A percentile compares a stretch with the other conserved stretches of the same genome.
Evolutionary conservation across 306 rosid species (phyloP).

Genomic region (Vachellia pachyceras): DNA sequence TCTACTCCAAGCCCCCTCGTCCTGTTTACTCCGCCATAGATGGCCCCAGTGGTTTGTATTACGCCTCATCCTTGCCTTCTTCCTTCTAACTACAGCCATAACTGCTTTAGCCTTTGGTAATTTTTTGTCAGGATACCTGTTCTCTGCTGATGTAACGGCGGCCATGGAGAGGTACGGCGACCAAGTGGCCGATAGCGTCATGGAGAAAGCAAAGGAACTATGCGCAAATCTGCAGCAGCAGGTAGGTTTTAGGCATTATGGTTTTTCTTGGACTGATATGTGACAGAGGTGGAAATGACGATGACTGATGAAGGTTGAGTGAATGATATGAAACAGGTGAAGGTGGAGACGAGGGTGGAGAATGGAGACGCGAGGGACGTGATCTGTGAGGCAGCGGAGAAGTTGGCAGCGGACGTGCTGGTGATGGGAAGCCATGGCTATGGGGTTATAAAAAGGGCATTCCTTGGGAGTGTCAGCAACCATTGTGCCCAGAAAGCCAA

Average conservation of each 20-base stretch:
- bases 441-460: constrained; percentile 88
- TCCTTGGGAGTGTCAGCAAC: constrained; percentile 93
- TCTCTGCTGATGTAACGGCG: constrained; percentile 61
- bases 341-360: constrained; percentile 69
- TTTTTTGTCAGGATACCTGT: constrained; percentile 61
- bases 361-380: constrained; percentile 86
- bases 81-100: no score
- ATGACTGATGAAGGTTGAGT: background rate
- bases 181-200: constrained; percentile 61
- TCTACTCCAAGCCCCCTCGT: constrained; percentile 70
- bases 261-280: no score
- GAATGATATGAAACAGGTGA: constrained; percentile 34
- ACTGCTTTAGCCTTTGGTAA: background rate
- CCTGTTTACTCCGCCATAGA: constrained; percentile 58
- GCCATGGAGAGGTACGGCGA: constrained; percentile 58
- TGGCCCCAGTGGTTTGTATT: constrained; percentile 61
- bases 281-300: no score
- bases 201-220: constrained; percentile 67
- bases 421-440: constrained; percentile 92
- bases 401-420: constrained; percentile 59
- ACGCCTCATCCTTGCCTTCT: no score
- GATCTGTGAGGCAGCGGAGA: constrained; percentile 68
- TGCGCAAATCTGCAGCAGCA: constrained; percentile 54
- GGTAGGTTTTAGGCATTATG: constrained; percentile 37
- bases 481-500: constrained; percentile 78